Evolutionary conservation across 164 flowering plant species (phyloP), one percentile per base, ranked within the genome.

Genomic region (Berberis vulgaris): DNA sequence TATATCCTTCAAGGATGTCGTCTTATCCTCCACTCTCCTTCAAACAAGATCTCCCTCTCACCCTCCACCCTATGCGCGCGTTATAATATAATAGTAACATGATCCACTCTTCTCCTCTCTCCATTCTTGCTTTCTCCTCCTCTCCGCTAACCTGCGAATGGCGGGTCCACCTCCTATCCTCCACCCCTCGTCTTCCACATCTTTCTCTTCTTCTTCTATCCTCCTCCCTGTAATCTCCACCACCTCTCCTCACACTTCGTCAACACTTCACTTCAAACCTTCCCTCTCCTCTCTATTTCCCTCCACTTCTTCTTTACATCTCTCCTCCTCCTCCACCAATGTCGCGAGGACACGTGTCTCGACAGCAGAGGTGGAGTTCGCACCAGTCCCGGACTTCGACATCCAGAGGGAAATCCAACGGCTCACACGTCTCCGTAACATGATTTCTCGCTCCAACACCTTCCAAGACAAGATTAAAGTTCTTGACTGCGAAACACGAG

Each of bases 301-400:
- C 6, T 49, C 65, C 40, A 60, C 76, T 12, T 62, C 57, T 45
- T 55, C 77, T 41, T 61, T 63, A n/a, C 49, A n/a, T 40, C 26
- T 26, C 26, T 26, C 26, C 26, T 26, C 26, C 26, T 43, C 73
- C 12, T 40, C 6, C 7, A 44, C 54, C 9, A 12, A 44, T 41
- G 58, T 46, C 53, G 10, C 38, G 2, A 9, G 68, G 40, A 41
- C 80, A 12, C 83, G 87, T 43, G 89, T 87, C 2, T 72, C 92
- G 53, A 86, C 92, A 5, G 88, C 78, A 11, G 83, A 88, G 3
- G 76, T 84, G 3, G 86, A 86, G 69, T 73, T 75, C 69, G 81
- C 82, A 9, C 75, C 89, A 2, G 60, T 82, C 1, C 88, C 86
- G 0, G 86, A 74, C 4, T 80, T 73, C 70, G 73, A 85, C 62